Base-by-base conservation (phyloP, 2,329 filamentous ascomycete genomes). In the Cordyceps pruinosa region DNA sequence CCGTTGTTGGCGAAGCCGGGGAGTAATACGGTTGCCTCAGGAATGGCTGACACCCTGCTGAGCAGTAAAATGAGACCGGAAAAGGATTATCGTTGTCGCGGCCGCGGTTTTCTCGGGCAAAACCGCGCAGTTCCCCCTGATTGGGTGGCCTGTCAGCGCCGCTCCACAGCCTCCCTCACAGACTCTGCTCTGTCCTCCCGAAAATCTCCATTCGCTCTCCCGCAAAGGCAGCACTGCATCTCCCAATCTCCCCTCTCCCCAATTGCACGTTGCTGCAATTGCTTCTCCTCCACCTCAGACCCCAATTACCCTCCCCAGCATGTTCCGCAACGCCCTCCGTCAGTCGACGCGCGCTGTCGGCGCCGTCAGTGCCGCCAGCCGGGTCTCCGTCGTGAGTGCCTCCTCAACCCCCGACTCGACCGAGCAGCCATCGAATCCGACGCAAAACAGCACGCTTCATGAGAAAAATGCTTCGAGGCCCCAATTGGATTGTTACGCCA, bases 301-400 rank as follows among this genome's bases (percentile, higher is more conserved):
- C 71, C 74, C 70, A 77, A 68, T 76, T 70, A 75, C 75, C 77
- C 80, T 77, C 69, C 61, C 70, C 68, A 82, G 75, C 80, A 97
- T 97, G 93, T 96, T 97, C 85, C 90, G 93, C 82, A 96, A 89
- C 87, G 92, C 93, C 83, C 85, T 97, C 81, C 87, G 92, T 83
- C 91, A 96, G 84, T 95, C 91, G 77, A 88, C 88, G 82, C 91
- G 92, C 83, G 88, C 89, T 78, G 89, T 93, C 80, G 89, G 90
- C 82, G 90, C 90, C 81, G 85, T 95, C 81, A 90, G 90, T 87
- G 89, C 90, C 74, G 84, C 88, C 73, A 86, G 90, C 84, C 90
- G 91, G 84, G 86, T 95, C 81, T 87, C 87, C 78, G 88, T 87
- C 80, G 94, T 97, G 92, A 88, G 93, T 95, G 75, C 73, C 74